Conservation (phyloP, 148 eudicot species). For the Diospyros lotus region DNA sequence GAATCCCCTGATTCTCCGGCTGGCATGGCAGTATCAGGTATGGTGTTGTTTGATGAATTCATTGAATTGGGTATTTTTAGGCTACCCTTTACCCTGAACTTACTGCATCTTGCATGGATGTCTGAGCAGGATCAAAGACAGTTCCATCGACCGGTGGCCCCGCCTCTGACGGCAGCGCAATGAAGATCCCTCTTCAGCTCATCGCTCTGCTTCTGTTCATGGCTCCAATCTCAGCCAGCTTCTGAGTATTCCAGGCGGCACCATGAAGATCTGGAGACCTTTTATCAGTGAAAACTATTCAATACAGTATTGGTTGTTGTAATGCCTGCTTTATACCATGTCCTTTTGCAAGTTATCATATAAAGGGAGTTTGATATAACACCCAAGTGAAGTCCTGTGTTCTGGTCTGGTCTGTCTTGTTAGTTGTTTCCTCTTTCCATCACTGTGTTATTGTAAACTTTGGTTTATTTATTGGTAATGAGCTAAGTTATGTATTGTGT, state of each 20-base stretch:
- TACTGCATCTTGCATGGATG: not conserved
- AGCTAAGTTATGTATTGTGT: too few species aligned
- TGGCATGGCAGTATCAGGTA: constrained; percentile 21
- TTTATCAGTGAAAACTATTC: not conserved
- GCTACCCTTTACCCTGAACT: not conserved
- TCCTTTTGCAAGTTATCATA: too few species aligned
- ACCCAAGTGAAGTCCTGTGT: too few species aligned
- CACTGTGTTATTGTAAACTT: too few species aligned
- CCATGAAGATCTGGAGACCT: not conserved
- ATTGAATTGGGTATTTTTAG: not conserved
- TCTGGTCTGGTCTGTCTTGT: too few species aligned
- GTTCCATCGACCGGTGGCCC: constrained; percentile 1
- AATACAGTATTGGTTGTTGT: too few species aligned
- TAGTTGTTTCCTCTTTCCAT: too few species aligned
- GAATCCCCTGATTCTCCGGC: constrained; percentile 14
- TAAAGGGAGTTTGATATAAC: too few species aligned
- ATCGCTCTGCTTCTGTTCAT: constrained; percentile 9
- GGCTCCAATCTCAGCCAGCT: constrained; percentile 12
- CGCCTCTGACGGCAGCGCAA: constrained; percentile 13
- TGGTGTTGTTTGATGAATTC: not conserved
- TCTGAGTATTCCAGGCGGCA: not conserved
- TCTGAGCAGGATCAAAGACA: constrained; percentile 16
- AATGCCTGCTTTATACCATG: too few species aligned
- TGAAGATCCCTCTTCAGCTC: constrained; percentile 2
- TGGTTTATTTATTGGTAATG: too few species aligned